A percentile compares a stretch with the other conserved stretches of the same genome.
phyloP scores from a whole-genome alignment of 1,284 basidiomycete genomes.

The Papiliotrema nemorosa region DNA sequence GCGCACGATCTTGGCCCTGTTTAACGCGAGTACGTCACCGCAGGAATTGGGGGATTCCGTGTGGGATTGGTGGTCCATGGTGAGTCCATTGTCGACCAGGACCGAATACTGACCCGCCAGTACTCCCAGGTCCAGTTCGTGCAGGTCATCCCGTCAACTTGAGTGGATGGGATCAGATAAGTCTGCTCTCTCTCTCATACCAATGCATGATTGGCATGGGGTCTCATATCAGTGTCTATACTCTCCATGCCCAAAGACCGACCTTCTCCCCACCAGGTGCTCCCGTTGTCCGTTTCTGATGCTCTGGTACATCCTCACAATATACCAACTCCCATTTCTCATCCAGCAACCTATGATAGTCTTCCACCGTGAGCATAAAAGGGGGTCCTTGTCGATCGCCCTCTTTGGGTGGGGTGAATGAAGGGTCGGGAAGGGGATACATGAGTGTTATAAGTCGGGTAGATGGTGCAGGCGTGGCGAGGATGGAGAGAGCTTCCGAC shows the following conservation, averaged over 20 bases:
- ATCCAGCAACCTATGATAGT: constrained; percentile 59
- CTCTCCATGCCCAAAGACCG: constrained; percentile 18
- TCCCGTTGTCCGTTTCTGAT: constrained; percentile 37
- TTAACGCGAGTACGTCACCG: constrained; percentile 21
- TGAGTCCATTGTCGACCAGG: constrained; percentile 6
- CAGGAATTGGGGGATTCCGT: constrained; percentile 21
- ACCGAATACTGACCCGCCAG: constrained; percentile 4
- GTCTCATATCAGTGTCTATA: not conserved
- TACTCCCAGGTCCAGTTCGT: constrained; percentile 37
- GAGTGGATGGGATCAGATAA: not conserved
- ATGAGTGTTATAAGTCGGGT: constrained; percentile 57
- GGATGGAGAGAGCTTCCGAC: constrained; percentile 57
- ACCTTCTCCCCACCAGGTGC: constrained; percentile 22
- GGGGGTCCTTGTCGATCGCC: constrained; percentile 53
- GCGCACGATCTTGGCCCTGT: constrained; percentile 26
- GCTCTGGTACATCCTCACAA: constrained; percentile 57
- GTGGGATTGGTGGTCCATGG: constrained; percentile 42
- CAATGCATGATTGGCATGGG: no score
- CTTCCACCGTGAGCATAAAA: constrained; percentile 58
- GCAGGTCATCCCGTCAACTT: constrained; percentile 24
- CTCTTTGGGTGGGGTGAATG: constrained; percentile 42
- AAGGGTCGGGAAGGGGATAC: constrained; percentile 53
- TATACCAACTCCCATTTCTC: constrained; percentile 50
- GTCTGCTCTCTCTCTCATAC: no score
- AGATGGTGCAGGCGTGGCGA: constrained; percentile 60